Percentiles rank a stretch among this genome's conserved stretches.
These are phyloP conservation scores for Amanita polypyramis DNA, from an alignment of 768 basidiomycete genomes.

Conservation along the genomic window DNA sequence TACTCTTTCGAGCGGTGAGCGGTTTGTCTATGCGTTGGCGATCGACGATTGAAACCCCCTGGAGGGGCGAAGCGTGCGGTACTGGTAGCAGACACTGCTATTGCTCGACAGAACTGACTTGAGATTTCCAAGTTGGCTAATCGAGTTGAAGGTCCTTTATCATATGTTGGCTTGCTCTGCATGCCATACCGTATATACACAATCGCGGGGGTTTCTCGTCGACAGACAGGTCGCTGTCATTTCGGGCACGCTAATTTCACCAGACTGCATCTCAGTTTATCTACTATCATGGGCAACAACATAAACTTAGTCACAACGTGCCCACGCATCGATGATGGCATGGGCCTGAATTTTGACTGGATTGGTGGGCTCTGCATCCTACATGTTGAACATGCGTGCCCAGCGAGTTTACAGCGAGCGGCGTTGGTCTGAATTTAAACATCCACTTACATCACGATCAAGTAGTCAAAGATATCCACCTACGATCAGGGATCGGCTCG, in stretches of 20 bases:
- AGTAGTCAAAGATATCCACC: not conserved
- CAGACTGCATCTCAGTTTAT: not conserved
- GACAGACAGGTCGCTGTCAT: conserved; percentile 1
- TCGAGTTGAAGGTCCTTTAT: conserved; percentile 1
- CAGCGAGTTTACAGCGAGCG: too few species aligned
- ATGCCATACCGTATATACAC: not conserved
- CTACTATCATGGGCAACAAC: not conserved
- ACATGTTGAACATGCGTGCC: too few species aligned
- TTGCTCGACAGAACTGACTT: not conserved
- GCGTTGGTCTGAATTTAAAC: too few species aligned
- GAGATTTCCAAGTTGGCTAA: not conserved
- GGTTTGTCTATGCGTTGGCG: not conserved
- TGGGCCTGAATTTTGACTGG: not conserved
- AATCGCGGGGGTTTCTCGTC: not conserved
- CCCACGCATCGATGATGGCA: not conserved
- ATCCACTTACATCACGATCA: not conserved
- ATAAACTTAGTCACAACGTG: conserved; percentile 3
- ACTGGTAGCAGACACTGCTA: not conserved
- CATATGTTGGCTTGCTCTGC: not conserved
- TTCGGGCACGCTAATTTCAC: not conserved
- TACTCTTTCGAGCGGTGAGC: not conserved
- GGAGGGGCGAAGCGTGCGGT: not conserved
- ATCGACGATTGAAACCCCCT: not conserved
- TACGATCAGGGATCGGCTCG: not conserved
- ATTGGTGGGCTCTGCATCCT: not conserved